These are phyloP conservation scores for Phytomonas sp. DNA, from an alignment of 208 protist species.

Conservation along the genomic window DNA sequence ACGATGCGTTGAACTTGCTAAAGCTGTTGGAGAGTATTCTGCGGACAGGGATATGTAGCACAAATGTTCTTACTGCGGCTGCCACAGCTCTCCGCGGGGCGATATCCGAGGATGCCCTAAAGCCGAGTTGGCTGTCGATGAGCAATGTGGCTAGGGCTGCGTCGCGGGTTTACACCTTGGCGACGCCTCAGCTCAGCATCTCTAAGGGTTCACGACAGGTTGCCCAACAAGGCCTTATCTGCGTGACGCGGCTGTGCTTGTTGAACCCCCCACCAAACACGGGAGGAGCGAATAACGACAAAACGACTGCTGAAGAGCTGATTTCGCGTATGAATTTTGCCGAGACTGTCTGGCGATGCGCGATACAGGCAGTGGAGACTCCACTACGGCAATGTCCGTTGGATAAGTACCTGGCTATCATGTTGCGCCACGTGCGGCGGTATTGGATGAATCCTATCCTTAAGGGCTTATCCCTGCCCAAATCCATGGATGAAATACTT, in stretches of 20 bases:
- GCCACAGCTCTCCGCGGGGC: neutral
- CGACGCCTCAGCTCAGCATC: neutral
- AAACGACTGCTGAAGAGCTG: neutral
- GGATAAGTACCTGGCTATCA: neutral
- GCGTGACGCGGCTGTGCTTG: neutral
- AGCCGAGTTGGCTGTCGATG: no score
- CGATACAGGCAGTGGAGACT: neutral
- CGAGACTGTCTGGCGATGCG: neutral
- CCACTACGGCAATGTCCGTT: neutral
- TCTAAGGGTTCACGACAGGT: neutral
- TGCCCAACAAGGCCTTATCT: neutral
- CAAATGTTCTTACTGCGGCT: neutral
- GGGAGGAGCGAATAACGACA: neutral
- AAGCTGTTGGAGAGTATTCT: neutral
- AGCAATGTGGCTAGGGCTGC: no score
- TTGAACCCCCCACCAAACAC: no score
- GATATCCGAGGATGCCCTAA: no score
- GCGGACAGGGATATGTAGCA: no score
- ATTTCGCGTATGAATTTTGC: neutral
- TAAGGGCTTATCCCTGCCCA: neutral
- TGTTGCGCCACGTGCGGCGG: neutral
- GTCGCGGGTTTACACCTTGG: no score
- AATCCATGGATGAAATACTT: neutral
- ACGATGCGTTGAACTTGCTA: neutral
- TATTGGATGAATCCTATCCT: neutral